Evolutionary conservation across 2,329 filamentous ascomycete species (phyloP), one percentile per base, ranked within the genome.

Genomic region (Lasiodiplodia theobromae): DNA sequence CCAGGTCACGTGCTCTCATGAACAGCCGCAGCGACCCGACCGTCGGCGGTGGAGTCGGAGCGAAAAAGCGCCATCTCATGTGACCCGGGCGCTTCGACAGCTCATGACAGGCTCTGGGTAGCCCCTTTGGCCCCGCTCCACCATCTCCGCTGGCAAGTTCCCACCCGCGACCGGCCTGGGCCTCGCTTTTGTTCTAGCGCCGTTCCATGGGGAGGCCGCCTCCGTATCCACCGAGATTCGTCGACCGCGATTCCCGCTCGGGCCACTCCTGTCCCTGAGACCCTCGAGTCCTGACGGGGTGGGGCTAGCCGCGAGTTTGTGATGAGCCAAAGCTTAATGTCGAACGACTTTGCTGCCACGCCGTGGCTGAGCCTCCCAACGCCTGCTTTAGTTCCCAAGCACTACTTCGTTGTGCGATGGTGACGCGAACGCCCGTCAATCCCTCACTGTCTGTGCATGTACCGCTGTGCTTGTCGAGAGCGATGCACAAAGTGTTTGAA

Each of bases 191-290:
- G 60, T 64, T 64, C 60, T 64, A 64, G 60, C 60, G 60, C 60
- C 11, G 44, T 64, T 64, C 60, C 60, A 52, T 64, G 58, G 40
- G 57, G 57, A 18, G 58, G 34, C 21, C 18, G 58, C 44, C 40
- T 63, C 58, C 58, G 58, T 63, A 63, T 49, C 58, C 60, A 64
- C 60, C 60, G 60, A 64, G 60, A 64, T 64, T 64, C 60, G 60
- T 64, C 44, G 60, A 64, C 60, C 44, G 44, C 44, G 44, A 38
- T 64, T 37, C 47, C 47, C 60, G 60, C 60, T 38, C 28, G 60
- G 28, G 31, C 60, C 60, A 37, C 44, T 64, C 28, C 4, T 44
- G 60, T 64, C 44, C 60, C 60, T 64, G 60, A 64, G 58, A 63
- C 60, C 60, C 60, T 64, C 60, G 58, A 52, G 16, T 52, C 38